Conservation (phyloP, 2,329 filamentous ascomycete genomes). For the Penicillium sp. region DNA sequence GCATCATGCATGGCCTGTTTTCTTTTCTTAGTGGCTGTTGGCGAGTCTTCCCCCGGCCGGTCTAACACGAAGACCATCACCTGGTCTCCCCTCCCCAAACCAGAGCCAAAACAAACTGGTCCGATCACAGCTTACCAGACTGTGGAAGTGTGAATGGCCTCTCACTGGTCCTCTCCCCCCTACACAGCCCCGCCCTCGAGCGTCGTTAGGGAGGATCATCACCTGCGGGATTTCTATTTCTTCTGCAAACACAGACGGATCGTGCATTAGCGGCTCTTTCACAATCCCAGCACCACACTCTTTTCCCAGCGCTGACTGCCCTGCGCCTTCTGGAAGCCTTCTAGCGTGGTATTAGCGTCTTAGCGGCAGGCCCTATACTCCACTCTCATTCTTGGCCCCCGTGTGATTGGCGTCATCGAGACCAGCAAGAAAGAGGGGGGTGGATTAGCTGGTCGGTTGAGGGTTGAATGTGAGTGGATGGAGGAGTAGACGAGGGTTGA, state of each 20-base stretch:
- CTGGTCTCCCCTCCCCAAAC: conserved; percentile 3
- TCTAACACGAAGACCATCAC: conserved; percentile 14
- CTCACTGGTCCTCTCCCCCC: conserved; percentile 13
- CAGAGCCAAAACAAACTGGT: neutral
- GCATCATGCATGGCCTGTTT: neutral
- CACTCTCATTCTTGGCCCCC: neutral
- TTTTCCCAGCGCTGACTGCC: conserved; percentile 6
- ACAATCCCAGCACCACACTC: neutral
- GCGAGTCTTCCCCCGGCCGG: neutral
- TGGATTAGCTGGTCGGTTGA: neutral
- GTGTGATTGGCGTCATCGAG: conserved; percentile 8
- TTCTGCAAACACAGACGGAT: conserved; percentile 29
- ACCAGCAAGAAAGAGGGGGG: neutral
- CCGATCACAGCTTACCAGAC: neutral
- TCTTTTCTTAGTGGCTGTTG: neutral
- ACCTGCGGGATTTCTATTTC: conserved; percentile 35
- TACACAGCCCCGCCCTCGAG: conserved; percentile 26
- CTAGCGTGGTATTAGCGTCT: conserved; percentile 27
- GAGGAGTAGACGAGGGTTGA: neutral
- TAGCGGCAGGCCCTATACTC: conserved; percentile 3
- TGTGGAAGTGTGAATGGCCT: neutral
- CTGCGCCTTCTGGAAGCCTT: conserved; percentile 32
- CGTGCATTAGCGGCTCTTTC: conserved; percentile 24
- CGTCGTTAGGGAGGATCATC: conserved; percentile 24
- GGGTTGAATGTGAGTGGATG: neutral